Evolutionary conservation across 73 alveolate genomes (phyloP).

Genomic region (Uronychia setigera): DNA sequence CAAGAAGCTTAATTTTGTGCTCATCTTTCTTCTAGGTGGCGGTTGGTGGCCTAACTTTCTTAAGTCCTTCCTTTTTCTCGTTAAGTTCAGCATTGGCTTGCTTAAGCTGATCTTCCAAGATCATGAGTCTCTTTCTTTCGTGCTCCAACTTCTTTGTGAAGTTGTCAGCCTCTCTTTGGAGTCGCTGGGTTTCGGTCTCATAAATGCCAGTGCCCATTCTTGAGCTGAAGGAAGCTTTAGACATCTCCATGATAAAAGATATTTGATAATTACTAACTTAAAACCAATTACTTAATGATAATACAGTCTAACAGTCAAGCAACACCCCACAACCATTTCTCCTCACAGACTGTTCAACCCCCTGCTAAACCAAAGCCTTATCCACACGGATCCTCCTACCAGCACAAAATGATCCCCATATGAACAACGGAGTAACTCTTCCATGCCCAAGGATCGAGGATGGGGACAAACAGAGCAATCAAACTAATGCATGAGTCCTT

Average conservation of each 20-base stretch:
- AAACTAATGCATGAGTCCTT: no score
- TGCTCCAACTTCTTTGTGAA: conserved; percentile 54
- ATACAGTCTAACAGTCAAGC: no score
- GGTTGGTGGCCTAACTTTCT: conserved; percentile 67
- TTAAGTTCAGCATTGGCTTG: conserved; percentile 53
- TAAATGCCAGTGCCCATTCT: conserved; percentile 32
- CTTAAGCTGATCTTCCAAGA: conserved; percentile 64
- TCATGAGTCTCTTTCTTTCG: conserved; percentile 58
- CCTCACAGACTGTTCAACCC: no score
- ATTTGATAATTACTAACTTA: background rate
- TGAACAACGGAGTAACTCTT: no score
- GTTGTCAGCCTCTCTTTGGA: conserved; percentile 53
- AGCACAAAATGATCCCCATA: no score
- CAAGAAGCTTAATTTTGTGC: conserved; percentile 79
- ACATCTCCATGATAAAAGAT: background rate
- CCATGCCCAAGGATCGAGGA: no score
- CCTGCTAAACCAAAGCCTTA: no score
- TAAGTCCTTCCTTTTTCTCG: conserved; percentile 52
- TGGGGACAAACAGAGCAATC: no score
- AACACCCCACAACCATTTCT: no score
- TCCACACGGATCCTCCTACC: no score
- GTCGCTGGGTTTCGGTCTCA: conserved; percentile 49
- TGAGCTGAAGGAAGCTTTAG: background rate
- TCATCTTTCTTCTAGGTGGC: conserved; percentile 56
- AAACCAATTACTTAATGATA: no score